A percentile compares a stretch with the other conserved stretches of the same genome.
These are phyloP conservation scores for Solanum pimpinellifolium DNA, from an alignment of 257 asterid genomes.

Conservation along the genomic window DNA sequence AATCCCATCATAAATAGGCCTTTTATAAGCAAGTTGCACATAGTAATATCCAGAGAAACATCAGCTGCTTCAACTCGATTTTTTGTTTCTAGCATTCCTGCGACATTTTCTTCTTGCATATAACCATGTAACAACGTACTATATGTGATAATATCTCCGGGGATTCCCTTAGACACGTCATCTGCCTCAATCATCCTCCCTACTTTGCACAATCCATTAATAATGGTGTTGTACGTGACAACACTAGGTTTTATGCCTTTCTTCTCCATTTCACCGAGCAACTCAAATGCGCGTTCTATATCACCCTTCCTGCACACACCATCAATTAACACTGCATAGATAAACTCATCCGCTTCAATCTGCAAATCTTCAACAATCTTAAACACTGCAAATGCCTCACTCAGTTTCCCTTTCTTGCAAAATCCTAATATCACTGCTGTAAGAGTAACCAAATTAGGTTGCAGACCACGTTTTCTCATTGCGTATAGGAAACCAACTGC, in stretches of 20 bases:
- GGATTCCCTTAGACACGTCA: constrained; percentile 43
- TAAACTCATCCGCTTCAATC: constrained; percentile 58
- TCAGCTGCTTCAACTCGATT: constrained; percentile 45
- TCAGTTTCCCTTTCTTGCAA: constrained; percentile 65
- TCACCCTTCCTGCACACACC: constrained; percentile 64
- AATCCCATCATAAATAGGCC: constrained; percentile 63
- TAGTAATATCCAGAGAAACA: constrained; percentile 38
- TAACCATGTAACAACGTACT: constrained; percentile 65
- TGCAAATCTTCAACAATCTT: constrained; percentile 42
- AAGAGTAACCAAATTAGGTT: constrained; percentile 66
- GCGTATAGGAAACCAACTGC: constrained; percentile 57
- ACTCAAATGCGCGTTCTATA: constrained; percentile 31
- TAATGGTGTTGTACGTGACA: constrained; percentile 63
- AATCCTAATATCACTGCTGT: constrained; percentile 64
- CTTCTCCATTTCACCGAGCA: constrained; percentile 67
- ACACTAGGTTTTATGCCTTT: constrained; percentile 49
- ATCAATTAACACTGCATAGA: constrained; percentile 54
- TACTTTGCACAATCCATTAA: constrained; percentile 68
- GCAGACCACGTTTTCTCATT: constrained; percentile 58
- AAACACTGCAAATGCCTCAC: constrained; percentile 59
- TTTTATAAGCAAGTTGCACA: constrained; percentile 67
- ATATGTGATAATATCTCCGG: constrained; percentile 58
- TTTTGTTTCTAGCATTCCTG: constrained; percentile 44
- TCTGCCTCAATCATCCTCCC: constrained; percentile 69
- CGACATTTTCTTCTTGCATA: constrained; percentile 39